Conservation (phyloP, 169 alveolate genomes). For the Plasmodium coatneyi region DNA sequence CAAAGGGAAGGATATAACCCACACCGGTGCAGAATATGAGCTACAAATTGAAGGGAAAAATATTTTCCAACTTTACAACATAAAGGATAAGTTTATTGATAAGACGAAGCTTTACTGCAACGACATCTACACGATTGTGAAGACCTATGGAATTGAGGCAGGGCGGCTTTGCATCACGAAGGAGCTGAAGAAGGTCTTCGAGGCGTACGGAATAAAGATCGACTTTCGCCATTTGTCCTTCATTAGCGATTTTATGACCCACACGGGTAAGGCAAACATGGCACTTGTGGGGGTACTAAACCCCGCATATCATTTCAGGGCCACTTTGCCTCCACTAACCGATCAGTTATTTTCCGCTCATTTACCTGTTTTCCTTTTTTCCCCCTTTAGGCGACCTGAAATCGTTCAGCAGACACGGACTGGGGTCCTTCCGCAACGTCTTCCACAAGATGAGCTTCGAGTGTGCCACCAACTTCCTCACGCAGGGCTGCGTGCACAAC, state of each 20-base stretch:
- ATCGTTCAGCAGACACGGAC: slow-evolving; percentile 43
- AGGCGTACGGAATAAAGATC: slow-evolving; percentile 96
- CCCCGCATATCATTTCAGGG: not conserved
- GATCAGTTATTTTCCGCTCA: not conserved
- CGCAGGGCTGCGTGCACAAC: slow-evolving; percentile 66
- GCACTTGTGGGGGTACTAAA: not conserved
- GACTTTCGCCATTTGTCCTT: slow-evolving; percentile 96
- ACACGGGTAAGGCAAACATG: slow-evolving; percentile 87
- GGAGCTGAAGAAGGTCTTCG: slow-evolving; percentile 95
- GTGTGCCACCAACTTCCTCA: slow-evolving; percentile 48
- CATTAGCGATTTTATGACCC: slow-evolving; percentile 98
- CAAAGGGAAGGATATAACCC: slow-evolving; percentile 73
- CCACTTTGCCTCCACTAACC: not conserved
- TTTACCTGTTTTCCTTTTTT: not conserved
- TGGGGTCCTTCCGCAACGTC: slow-evolving; percentile 39
- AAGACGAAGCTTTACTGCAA: slow-evolving; percentile 92
- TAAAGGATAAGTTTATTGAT: slow-evolving; percentile 88
- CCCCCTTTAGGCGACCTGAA: slow-evolving; percentile 33
- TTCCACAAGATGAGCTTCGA: slow-evolving; percentile 70
- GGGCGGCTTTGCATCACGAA: slow-evolving; percentile 95
- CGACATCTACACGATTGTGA: slow-evolving; percentile 93
- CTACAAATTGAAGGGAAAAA: slow-evolving; percentile 89
- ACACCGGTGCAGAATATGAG: slow-evolving; percentile 80
- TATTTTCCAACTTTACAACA: slow-evolving; percentile 83
- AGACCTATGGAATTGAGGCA: slow-evolving; percentile 98